Conservation (phyloP, 2,329 filamentous ascomycete genomes). For the Neopestalotiopsis sp. region DNA sequence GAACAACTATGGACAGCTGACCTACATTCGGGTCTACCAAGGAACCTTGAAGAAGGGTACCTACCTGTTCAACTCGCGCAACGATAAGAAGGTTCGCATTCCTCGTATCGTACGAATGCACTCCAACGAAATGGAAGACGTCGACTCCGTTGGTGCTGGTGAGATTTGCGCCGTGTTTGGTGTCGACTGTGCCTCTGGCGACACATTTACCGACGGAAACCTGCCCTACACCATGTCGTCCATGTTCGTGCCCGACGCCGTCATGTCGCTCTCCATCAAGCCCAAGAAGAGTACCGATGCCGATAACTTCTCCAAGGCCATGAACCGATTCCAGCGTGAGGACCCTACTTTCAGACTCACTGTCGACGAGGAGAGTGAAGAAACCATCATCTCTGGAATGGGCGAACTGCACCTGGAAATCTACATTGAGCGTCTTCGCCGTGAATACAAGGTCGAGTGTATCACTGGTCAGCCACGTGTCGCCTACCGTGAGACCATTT, state of each 20-base stretch:
- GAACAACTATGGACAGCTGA: slow-evolving; percentile 97
- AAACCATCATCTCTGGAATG: slow-evolving; percentile 99
- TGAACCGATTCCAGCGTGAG: slow-evolving; percentile 98
- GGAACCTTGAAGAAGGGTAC: slow-evolving; percentile 86
- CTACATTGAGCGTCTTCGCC: slow-evolving; percentile 94
- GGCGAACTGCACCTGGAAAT: slow-evolving; percentile 96
- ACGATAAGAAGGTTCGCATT: slow-evolving; percentile 94
- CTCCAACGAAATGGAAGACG: slow-evolving; percentile 99
- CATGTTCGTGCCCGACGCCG: slow-evolving; percentile 97
- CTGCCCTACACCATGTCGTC: slow-evolving; percentile 95
- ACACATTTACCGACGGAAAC: slow-evolving; percentile 95
- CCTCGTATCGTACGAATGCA: slow-evolving; percentile 99
- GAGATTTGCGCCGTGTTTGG: slow-evolving; percentile 99
- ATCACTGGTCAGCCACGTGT: slow-evolving; percentile 96
- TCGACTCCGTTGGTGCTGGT: slow-evolving; percentile 87
- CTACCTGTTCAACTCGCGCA: slow-evolving; percentile 92
- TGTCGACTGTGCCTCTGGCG: slow-evolving; percentile 95
- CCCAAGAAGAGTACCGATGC: slow-evolving; percentile 92
- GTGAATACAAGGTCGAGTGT: slow-evolving; percentile 96
- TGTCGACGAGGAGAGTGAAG: slow-evolving; percentile 88
- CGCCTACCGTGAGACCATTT: slow-evolving; percentile 94
- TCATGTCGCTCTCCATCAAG: slow-evolving; percentile 97
- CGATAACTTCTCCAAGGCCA: slow-evolving; percentile 96
- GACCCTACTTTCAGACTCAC: slow-evolving; percentile 97
- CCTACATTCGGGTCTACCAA: slow-evolving; percentile 98